Base-by-base conservation (phyloP, 495 filamentous ascomycete species). In the Melanomma pulvis-pyrius region DNA sequence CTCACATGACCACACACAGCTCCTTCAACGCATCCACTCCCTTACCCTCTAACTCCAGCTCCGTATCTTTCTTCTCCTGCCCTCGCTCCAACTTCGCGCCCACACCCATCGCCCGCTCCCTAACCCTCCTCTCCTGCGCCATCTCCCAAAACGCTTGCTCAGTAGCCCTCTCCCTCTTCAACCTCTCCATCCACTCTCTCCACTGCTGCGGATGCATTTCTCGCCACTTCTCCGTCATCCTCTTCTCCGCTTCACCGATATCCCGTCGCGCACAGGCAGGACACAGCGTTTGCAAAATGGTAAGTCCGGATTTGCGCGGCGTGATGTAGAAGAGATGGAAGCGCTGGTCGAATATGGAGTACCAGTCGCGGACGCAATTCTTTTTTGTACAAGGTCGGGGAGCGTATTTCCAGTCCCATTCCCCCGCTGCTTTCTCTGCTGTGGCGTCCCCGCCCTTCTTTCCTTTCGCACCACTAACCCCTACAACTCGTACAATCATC, bases 1-100 rank as follows among this genome's bases (percentile, higher is more conserved):
- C 32, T 61, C 30, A 65, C 62, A 65, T 65, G 21, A 65, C 62
- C 11, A 65, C 54, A 44, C 62, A 65, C 44, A 65, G 34, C 39
- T 56, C 53, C 32, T 41, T 49, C 39, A 59, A 9, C 34, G 25
- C 36, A 1, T 64, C 52, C 7, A 30, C 30, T 15, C 34, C 34
- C 19, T 57, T 64, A 2, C 34, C 51, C 61, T 64, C 61, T 22
- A 26, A 3, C 36, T 54, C 36, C 7, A 28, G 13, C n/a, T 48
- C 39, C 36, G 32, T 34, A 17, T 28, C 46, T 17, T 56, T 57
- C 21, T 56, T 34, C 15, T 64, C 34, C 39, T 15, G 3, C 13
- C 39, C 17, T 15, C 2, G 8, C 13, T 44, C 13, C n/a, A 6
- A 11, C 4, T 3, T 17, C 9, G 5, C 39, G n/a, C n/a, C n/a